Conservation (phyloP, 148 eudicot genomes). For the Camellia lanceoleosa region DNA sequence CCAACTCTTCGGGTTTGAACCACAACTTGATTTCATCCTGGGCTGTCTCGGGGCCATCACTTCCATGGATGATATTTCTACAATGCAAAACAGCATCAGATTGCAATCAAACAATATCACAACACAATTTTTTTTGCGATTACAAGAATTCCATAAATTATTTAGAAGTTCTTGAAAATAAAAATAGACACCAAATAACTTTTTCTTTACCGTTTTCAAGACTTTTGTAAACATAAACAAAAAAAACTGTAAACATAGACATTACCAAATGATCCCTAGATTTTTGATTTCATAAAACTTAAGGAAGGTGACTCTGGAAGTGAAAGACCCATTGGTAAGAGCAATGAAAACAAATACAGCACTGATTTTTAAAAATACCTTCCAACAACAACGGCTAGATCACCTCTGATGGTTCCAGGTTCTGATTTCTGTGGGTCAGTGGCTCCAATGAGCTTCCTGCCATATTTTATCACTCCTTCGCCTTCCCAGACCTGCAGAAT, state of each 20-base stretch:
- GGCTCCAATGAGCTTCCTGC: slow-evolving; percentile 98
- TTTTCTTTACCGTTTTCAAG: too few species aligned
- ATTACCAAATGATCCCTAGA: background rate
- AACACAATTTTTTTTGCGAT: too few species aligned
- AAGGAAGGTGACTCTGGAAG: background rate
- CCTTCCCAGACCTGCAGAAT: slow-evolving; percentile 95
- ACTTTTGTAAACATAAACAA: too few species aligned
- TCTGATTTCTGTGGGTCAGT: slow-evolving; percentile 97
- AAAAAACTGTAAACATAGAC: too few species aligned
- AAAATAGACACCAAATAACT: too few species aligned
- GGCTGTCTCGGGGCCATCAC: slow-evolving; percentile 98
- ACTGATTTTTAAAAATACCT: slow-evolving; percentile 44
- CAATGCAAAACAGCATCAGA: slow-evolving; percentile 1
- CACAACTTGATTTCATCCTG: slow-evolving; percentile 83
- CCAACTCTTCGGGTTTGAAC: slow-evolving; percentile 97
- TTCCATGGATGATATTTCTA: slow-evolving; percentile 95
- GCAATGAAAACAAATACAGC: background rate
- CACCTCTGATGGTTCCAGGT: slow-evolving; percentile 99
- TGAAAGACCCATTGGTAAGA: background rate
- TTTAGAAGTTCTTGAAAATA: too few species aligned
- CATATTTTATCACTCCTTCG: slow-evolving; percentile 89
- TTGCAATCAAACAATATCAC: background rate
- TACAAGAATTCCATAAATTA: too few species aligned
- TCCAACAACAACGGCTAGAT: slow-evolving; percentile 92
- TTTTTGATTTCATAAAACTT: background rate